These are phyloP conservation scores for Ustilago shanxiensis DNA, from an alignment of 1,284 basidiomycete species.

Conservation along the genomic window DNA sequence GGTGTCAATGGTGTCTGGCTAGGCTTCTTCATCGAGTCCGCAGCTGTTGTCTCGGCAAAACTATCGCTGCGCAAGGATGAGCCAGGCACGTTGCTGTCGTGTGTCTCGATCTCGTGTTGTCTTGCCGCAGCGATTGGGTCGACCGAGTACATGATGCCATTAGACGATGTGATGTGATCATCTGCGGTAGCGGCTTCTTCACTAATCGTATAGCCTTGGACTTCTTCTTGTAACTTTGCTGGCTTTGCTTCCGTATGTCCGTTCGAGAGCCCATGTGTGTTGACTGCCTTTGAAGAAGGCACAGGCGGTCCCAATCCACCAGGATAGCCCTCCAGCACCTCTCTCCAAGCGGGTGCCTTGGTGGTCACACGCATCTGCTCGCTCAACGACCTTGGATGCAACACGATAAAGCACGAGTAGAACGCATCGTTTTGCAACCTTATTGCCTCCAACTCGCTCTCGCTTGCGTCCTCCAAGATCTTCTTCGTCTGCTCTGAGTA, in stretches of 20 bases:
- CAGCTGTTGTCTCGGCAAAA: not conserved
- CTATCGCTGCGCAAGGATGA: conserved; percentile 20
- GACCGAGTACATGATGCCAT: conserved; percentile 27
- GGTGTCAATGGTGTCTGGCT: conserved; percentile 22
- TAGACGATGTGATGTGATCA: conserved; percentile 18
- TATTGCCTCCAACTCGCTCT: conserved; percentile 9
- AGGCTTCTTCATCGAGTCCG: conserved; percentile 21
- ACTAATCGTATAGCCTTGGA: conserved; percentile 32
- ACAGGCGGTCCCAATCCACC: conserved; percentile 17
- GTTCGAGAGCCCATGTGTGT: not conserved
- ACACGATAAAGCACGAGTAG: conserved; percentile 32
- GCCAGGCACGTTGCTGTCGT: conserved; percentile 4
- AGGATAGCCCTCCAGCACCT: conserved; percentile 40
- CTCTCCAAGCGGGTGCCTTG: conserved; percentile 31
- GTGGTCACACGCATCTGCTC: conserved; percentile 57
- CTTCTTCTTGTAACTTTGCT: conserved; percentile 2
- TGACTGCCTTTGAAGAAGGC: not conserved
- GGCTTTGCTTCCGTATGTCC: not conserved
- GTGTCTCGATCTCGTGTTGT: conserved; percentile 21
- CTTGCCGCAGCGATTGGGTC: conserved; percentile 10
- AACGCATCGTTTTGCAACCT: conserved; percentile 9
- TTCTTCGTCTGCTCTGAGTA: conserved; percentile 19
- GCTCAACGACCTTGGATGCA: conserved; percentile 54
- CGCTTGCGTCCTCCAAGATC: conserved; percentile 6
- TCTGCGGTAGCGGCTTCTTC: not conserved